Base-by-base conservation (phyloP, 2,329 filamentous ascomycete species). In the Alternaria conjuncta region DNA sequence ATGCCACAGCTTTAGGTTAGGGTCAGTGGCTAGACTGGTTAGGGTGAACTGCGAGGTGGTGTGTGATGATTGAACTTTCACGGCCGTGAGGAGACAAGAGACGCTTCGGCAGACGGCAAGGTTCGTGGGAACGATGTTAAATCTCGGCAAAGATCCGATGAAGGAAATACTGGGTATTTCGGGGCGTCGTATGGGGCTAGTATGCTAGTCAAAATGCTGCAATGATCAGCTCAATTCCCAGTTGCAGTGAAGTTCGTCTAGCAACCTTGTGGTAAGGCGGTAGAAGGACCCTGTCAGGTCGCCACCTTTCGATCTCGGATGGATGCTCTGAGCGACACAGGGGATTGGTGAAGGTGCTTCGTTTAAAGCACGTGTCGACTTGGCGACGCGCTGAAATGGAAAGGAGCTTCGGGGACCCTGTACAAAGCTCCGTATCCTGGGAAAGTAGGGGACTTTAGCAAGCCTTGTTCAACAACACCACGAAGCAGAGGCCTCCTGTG, bases 271-370 rank as follows among this genome's bases (percentile, higher is more conserved):
- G 69, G 69, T 72, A 66, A 70, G 71, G 72, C 66, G 65, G 64
- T 60, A 63, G 55, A 66, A 54, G 57, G 58, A 46, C 72, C 69
- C 66, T 70, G 71, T 63, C 56, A 61, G 57, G 57, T 76, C 61
- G 75, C 74, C 73, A 75, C 68, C 66, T 61, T 71, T 70, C 65
- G 63, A 72, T 72, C 67, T 72, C 67, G 66, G 69, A 66, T 45
- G 46, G 50, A 60, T 61, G 67, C 64, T 62, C 59, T 55, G 55
- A 64, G 64, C 55, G 45, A 59, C 50, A 57, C 63, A 72, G 65
- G 64, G 61, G 58, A 70, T 66, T 71, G 63, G 67, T 51, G 59
- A 64, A 49, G 43, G 51, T 58, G 36, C 60, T 57, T 62, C 61
- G 64, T 65, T 69, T 61, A 65, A 64, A 65, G 66, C 69, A 72